Base-by-base conservation (phyloP, 2,329 filamentous ascomycete species). In the Capronia epimyces region DNA sequence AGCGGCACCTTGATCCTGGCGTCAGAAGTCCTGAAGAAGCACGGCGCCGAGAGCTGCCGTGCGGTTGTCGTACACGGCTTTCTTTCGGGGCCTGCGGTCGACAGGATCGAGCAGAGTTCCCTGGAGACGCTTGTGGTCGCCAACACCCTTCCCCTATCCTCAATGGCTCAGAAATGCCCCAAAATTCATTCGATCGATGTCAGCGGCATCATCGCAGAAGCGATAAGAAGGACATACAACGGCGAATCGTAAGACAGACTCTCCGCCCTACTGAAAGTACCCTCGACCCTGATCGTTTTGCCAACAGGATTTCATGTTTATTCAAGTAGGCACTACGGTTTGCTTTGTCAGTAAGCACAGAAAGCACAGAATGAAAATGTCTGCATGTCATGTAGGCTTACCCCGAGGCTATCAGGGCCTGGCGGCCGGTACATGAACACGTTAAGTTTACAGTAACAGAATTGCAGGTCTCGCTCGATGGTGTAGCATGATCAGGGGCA, bases 1-100 rank as follows among this genome's bases (percentile, higher is more conserved):
- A n/a, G n/a, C 68, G 89, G 89, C 61, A 95, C 88, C 1, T 75
- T 86, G 12, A 81, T 77, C 68, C 96, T 96, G 74, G 91, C 90
- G 2, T 90, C 90, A 12, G 83, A 87, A 50, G 90, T 90, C 0
- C 80, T 96, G 46, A 88, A 90, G 68, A 78, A 87, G 61, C 84
- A 95, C 64, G 87, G 88, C 25, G 91, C 91, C 1, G 81, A 82
- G 59, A 82, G 93, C 65, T 89, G 94, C 37, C 87, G 94, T 56
- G 91, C 91, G 22, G 93, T 97, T 60, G 91, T 96, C 50, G 95
- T 90, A 1, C 90, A 96, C 66, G 90, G 89, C 31, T 94, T 95
- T 51, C 74, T 96, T 43, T 89, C 84, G 59, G 89, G 89, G 44
- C 87, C 86, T 60, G 89, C 89, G 37, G 90, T 94, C 53, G 83